A percentile compares a stretch with the other conserved stretches of the same genome.
These are phyloP conservation scores for Rhodotorula sphaerocarpa DNA, from an alignment of 768 basidiomycete species.

Conservation along the genomic window DNA sequence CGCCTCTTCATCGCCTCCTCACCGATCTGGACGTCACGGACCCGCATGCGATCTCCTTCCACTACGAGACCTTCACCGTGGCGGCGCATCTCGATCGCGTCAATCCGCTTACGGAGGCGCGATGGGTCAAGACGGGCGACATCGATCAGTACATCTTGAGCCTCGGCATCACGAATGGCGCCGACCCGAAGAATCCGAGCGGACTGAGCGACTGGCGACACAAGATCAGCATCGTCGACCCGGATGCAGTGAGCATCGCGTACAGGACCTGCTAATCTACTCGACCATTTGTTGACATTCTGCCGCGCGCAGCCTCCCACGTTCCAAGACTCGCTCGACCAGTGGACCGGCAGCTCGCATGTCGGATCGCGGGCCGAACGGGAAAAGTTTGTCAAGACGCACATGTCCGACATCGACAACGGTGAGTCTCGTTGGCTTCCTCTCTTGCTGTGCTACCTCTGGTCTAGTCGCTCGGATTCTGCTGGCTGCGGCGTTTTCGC, in stretches of 20 bases:
- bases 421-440: too few relatives aligned
- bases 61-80: conserved; percentile 51
- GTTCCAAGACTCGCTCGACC: conserved; percentile 78
- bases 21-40: neutral
- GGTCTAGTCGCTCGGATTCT: neutral
- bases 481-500: neutral
- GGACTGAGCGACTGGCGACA: conserved; percentile 62
- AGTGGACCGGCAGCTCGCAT: conserved; percentile 78
- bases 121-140: conserved; percentile 93
- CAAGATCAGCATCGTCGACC: conserved; percentile 83
- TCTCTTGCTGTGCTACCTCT: neutral
- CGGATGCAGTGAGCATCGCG: conserved; percentile 71
- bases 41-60: neutral
- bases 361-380: conserved; percentile 67
- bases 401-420: conserved; percentile 77
- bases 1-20: conserved; percentile 27
- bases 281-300: conserved; percentile 9
- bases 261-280: too few relatives aligned
- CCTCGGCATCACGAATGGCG: conserved; percentile 30
- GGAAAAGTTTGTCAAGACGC: conserved; percentile 77
- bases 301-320: conserved; percentile 64
- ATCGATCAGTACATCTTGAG: conserved; percentile 80
- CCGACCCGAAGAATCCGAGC: conserved; percentile 27
- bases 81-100: conserved; percentile 73
- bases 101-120: conserved; percentile 84